These are phyloP conservation scores for Suillus subaureus DNA, from an alignment of 768 basidiomycete species.

Conservation along the genomic window DNA sequence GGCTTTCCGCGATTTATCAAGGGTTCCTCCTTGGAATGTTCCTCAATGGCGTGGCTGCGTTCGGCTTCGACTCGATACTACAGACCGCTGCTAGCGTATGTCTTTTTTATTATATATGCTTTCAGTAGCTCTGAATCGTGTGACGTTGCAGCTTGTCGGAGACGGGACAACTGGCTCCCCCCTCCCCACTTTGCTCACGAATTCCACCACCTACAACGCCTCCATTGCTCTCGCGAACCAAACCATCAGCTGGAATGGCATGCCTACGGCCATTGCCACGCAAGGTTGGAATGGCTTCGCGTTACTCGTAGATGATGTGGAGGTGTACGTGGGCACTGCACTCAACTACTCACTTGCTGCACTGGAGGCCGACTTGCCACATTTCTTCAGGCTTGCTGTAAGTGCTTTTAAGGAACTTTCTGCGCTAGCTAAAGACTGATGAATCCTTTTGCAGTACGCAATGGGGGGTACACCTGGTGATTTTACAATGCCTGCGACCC, in stretches of 20 bases:
- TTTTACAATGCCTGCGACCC: conserved; percentile 76
- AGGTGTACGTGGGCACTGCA: conserved; percentile 70
- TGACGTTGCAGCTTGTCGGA: conserved; percentile 57
- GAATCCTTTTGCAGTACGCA: conserved; percentile 44
- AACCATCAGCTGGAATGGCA: conserved; percentile 55
- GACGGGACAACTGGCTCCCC: conserved; percentile 73
- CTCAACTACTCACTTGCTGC: conserved; percentile 72
- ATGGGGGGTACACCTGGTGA: conserved; percentile 57
- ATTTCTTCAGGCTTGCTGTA: conserved; percentile 81
- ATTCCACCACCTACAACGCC: conserved; percentile 64
- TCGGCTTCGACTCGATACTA: conserved; percentile 78
- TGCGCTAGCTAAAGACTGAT: conserved; percentile 9
- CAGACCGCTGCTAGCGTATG: conserved; percentile 73
- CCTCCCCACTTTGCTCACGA: conserved; percentile 74
- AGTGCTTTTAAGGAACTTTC: conserved; percentile 28
- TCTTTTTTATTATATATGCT: conserved; percentile 10
- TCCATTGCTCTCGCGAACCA: conserved; percentile 57
- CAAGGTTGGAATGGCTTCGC: conserved; percentile 74
- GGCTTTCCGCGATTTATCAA: conserved; percentile 78
- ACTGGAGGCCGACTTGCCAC: conserved; percentile 61
- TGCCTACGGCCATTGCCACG: conserved; percentile 35
- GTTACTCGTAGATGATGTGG: conserved; percentile 85
- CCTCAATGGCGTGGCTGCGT: conserved; percentile 76
- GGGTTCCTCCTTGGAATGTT: conserved; percentile 84
- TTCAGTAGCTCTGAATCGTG: conserved; percentile 3